Evolutionary conservation across 179 eudicot genomes (phyloP), one percentile per base, ranked within the genome.

Genomic region (Silene noctiflora): DNA sequence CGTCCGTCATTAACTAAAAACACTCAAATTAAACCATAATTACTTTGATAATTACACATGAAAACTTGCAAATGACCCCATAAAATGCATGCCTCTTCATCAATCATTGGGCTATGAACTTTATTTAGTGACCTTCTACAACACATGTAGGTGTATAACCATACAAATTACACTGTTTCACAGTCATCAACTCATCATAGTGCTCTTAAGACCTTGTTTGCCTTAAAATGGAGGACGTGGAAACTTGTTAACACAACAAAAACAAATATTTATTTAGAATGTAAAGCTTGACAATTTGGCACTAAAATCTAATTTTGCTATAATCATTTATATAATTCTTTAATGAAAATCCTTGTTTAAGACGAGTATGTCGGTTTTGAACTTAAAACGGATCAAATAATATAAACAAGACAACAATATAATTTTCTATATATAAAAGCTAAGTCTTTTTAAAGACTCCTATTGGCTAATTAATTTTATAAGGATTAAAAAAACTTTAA

Each of bases 71-170:
- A 68, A 68, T 42, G 72, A 69, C 72, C 72, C 59, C 16, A 44
- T 46, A 24, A 46, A 69, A 69, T 68, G 58, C n/a, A 22, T 69
- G 72, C 31, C 72, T 21, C 59, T 69, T 69, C 72, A 69, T 33
- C 17, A 69, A 69, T 27, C n/a, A 21, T 44, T 21, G 33, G 31
- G 72, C 72, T 69, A 69, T 0, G 0, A 20, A 69, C 10, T 66
- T 31, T 51, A 0, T 14, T 14, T 14, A 51, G 58, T 51, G 58
- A 3, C 58, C 58, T 51, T 51, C 58, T 51, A 51, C 5, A 11
- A 51, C 58, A 51, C 3, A 12, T 51, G 58, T 61, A 22, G 4
- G 29, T 10, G 13, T 1, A 8, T 22, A 20, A 3, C 25, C 8
- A 10, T 22, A 61, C 66, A 61, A 22, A 11, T 22, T 21, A 67